These are phyloP conservation scores for Tanacetum coccineum DNA, from an alignment of 129 eudicot species.

Conservation along the genomic window DNA sequence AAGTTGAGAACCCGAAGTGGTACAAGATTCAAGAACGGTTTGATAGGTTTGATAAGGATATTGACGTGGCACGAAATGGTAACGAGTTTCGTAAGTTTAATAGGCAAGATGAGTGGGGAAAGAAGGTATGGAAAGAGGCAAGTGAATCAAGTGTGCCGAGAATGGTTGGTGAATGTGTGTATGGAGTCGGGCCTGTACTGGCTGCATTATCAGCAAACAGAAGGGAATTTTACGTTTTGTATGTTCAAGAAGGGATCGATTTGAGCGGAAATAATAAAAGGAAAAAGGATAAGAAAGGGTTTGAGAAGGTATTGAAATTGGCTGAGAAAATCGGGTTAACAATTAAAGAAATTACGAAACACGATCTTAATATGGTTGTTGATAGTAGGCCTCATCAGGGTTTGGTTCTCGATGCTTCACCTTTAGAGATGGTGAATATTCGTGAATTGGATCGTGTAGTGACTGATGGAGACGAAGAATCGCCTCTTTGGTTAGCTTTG, in stretches of 20 bases:
- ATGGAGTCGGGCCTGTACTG: conserved; percentile 91
- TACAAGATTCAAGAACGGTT: conserved; percentile 56
- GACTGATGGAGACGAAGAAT: conserved; percentile 23
- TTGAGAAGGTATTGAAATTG: conserved; percentile 64
- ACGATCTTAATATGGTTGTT: conserved; percentile 82
- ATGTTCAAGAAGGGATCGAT: conserved; percentile 85
- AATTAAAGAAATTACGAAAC: conserved; percentile 65
- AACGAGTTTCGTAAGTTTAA: conserved; percentile 49
- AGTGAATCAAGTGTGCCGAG: conserved; percentile 76
- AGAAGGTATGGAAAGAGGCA: conserved; percentile 82
- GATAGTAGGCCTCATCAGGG: conserved; percentile 98
- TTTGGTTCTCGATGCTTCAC: conserved; percentile 84
- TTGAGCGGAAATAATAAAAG: conserved; percentile 66
- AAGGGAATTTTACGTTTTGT: conserved; percentile 71
- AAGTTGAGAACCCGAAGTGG: conserved; percentile 64
- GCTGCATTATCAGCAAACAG: conserved; percentile 84
- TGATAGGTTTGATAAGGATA: conserved; percentile 33
- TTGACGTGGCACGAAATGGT: conserved; percentile 31
- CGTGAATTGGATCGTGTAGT: conserved; percentile 60
- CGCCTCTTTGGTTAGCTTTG: conserved; percentile 86
- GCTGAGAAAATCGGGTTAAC: conserved; percentile 73
- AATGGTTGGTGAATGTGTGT: conserved; percentile 79
- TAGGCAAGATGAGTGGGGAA: conserved; percentile 81
- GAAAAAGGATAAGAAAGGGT: conserved; percentile 94
- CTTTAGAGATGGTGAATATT: conserved; percentile 84